These are phyloP conservation scores for Fraxinus velutina DNA, from an alignment of 305 asterid genomes.

Conservation along the genomic window DNA sequence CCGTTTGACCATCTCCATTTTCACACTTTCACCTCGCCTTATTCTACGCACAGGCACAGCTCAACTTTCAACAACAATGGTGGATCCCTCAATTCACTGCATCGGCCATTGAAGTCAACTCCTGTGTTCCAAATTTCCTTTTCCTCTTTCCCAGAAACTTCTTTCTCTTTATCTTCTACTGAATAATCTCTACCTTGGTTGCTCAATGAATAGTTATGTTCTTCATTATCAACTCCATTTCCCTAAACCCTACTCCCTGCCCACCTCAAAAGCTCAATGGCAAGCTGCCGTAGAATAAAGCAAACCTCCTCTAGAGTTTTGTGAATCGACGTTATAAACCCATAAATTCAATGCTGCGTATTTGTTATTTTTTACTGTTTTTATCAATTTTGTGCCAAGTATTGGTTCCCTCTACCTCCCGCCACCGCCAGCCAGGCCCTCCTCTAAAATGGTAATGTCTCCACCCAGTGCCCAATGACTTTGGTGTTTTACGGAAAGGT, in stretches of 20 bases:
- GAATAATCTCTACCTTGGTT: not conserved
- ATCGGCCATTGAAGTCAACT: too few species aligned
- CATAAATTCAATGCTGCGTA: constrained; percentile 27
- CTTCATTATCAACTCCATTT: not conserved
- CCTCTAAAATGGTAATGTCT: too few species aligned
- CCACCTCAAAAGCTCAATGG: not conserved
- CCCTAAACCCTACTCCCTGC: not conserved
- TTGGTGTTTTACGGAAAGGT: too few species aligned
- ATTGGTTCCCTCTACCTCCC: too few species aligned
- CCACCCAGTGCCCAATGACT: too few species aligned
- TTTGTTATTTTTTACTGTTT: constrained; percentile 15
- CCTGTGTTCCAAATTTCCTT: too few species aligned
- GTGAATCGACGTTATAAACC: not conserved
- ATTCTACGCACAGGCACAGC: not conserved
- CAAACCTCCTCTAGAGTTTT: not conserved
- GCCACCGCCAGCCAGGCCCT: too few species aligned
- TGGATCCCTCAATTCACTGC: not conserved
- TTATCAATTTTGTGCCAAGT: not conserved
- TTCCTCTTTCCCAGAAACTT: too few species aligned
- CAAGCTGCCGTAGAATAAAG: not conserved
- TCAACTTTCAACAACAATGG: not conserved
- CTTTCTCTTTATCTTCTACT: too few species aligned
- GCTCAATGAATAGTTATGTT: constrained; percentile 15
- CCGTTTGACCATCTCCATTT: too few species aligned
- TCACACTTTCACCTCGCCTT: too few species aligned